phyloP scores from a whole-genome alignment of 176 grass and related monocot genomes.

The Aegilops sharonensis region DNA sequence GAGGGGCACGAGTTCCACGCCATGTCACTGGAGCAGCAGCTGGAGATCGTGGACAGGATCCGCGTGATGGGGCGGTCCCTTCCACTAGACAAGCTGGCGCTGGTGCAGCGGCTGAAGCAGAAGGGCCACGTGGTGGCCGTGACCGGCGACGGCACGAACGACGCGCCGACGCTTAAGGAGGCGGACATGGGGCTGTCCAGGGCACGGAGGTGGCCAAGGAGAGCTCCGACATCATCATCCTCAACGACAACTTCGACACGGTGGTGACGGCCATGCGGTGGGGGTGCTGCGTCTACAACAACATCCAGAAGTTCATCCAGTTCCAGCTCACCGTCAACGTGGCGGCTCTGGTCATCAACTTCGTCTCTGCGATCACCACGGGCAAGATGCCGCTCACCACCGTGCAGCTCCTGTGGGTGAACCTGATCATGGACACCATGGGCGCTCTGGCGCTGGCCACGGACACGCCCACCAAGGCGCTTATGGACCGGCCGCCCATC shows the following conservation, averaged over 20 bases:
- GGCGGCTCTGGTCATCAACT: slow-evolving; percentile 52
- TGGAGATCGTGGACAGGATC: no score
- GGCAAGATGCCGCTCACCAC: slow-evolving; percentile 65
- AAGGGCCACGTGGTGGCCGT: no score
- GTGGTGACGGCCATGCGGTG: slow-evolving; percentile 69
- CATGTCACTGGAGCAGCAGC: no score
- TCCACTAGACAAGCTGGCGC: no score
- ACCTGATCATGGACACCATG: slow-evolving; percentile 92
- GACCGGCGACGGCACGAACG: no score
- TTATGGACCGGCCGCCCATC: slow-evolving; percentile 59
- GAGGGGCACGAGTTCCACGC: no score
- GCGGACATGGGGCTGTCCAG: slow-evolving; percentile 13
- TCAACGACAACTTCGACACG: slow-evolving; percentile 83
- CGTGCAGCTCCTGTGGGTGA: slow-evolving; percentile 81
- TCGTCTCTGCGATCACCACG: slow-evolving; percentile 41
- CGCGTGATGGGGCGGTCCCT: no score
- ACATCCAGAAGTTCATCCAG: slow-evolving; percentile 86
- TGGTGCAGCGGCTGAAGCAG: no score
- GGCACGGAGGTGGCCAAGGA: slow-evolving; percentile 91
- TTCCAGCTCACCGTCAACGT: slow-evolving; percentile 93
- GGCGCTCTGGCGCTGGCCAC: slow-evolving; percentile 71
- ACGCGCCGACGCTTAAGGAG: no score
- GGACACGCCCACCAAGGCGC: slow-evolving; percentile 45
- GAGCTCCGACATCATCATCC: slow-evolving; percentile 78
- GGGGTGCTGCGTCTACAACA: slow-evolving; percentile 84